Evolutionary conservation across 1,139 yeast genomes (phyloP).

Genomic region (Geotrichum citri-aurantii): DNA sequence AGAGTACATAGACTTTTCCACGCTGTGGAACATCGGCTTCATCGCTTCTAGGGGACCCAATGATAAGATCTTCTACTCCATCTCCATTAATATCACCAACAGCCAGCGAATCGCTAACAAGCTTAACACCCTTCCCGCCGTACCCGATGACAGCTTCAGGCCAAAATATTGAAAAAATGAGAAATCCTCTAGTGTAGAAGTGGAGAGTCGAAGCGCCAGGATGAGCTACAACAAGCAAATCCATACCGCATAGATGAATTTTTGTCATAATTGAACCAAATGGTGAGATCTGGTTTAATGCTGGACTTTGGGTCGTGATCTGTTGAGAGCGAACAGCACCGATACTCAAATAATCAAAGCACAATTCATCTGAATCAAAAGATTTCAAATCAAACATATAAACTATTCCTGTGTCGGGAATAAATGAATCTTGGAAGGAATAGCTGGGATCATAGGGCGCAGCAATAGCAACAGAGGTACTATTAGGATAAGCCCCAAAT

Average conservation of each 20-base stretch:
- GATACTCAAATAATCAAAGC: not conserved
- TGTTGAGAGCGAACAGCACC: not conserved
- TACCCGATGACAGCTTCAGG: constrained; percentile 26
- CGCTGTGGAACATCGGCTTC: constrained; percentile 33
- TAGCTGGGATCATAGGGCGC: constrained; percentile 42
- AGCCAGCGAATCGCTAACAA: constrained; percentile 33
- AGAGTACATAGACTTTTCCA: constrained; percentile 41
- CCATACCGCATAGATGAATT: constrained; percentile 22
- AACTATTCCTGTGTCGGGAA: constrained; percentile 10
- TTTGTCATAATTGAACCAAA: constrained; percentile 33
- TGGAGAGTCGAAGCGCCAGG: constrained; percentile 36
- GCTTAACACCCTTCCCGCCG: constrained; percentile 41
- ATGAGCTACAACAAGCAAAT: constrained; percentile 31
- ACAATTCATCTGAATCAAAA: not conserved
- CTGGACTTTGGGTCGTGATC: not conserved
- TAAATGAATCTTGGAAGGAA: not conserved
- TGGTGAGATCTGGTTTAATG: constrained; percentile 21
- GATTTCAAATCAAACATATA: constrained; percentile 1
- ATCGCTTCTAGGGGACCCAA: constrained; percentile 44
- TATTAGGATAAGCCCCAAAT: not conserved
- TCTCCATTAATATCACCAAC: constrained; percentile 37
- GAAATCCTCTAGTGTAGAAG: constrained; percentile 28
- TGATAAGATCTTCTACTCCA: constrained; percentile 40
- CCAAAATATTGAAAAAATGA: constrained; percentile 24
- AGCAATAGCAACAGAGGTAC: constrained; percentile 41